Evolutionary conservation across 495 filamentous ascomycete species (phyloP), one percentile per base, ranked within the genome.

Genomic region (Neurospora intermedia): DNA sequence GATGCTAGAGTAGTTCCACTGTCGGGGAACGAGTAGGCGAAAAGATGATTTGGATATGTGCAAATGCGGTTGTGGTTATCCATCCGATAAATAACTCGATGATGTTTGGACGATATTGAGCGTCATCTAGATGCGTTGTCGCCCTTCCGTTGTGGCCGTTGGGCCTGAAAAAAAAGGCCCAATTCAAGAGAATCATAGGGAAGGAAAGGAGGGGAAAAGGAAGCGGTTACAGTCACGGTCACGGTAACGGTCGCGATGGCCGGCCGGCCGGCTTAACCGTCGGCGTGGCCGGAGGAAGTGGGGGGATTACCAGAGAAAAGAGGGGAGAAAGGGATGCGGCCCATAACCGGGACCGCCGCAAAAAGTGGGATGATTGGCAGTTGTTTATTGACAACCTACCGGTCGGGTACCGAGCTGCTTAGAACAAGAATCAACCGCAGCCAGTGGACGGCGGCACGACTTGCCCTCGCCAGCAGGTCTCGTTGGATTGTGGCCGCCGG

Each of bases 241-340:
- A 66, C 54, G 1, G 54, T 35, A 66, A 66, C 27, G 27, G 27
- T 31, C 27, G 27, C 27, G 54, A 31, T 18, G 54, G 54, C 27
- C 54, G 54, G 54, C 27, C 54, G 54, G 54, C 54, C 54, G 54
- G 54, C 23, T 18, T 15, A 35, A 62, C 13, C 13, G 27, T 62
- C 54, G 54, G 54, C 54, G 54, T 46, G 70, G 72, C 20, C 41
- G 73, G n/a, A 72, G 69, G 40, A 70, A 69, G 59, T 74, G 41
- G 38, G 54, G 54, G 3, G 13, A 18, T 62, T 35, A 35, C 31
- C 13, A 62, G 54, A 62, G 54, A 16, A 43, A 43, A 43, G 43
- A 18, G 43, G 16, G 43, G 43, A 43, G 43, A 43, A 59, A 59
- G 48, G 11, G 54, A 35, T 62, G 54, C 27, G 54, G 54, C 54